Evolutionary conservation across 306 rosid species (phyloP), one percentile per base, ranked within the genome.

Genomic region (Fagus sylvatica): DNA sequence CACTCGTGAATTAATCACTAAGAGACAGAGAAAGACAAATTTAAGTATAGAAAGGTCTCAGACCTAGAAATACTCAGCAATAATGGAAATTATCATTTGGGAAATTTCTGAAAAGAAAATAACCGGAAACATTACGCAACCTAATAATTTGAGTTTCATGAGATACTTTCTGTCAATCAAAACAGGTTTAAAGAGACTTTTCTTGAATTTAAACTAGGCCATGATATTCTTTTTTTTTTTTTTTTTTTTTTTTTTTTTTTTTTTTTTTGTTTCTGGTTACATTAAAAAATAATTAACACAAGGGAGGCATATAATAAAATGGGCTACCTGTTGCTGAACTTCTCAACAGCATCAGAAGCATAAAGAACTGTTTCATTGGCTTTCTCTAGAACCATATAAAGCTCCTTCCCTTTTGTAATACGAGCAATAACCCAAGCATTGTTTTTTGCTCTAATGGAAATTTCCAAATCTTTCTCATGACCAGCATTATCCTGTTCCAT

Each of bases 301-400:
- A 55, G 39, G 61, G 57, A 82, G 77, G 57, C 37, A 71, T 61
- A 70, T n/a, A 41, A 54, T 16, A 71, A 75, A 69, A 73, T 12
- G 22, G 41, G 77, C 46, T 83, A 90, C 97, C 93, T 89, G 93
- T 89, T 83, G 83, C 99, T 95, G 88, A 95, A 95, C 89, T 88
- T 95, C 87, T 95, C 99, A 73, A 93, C 91, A 76, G 94, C 96
- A 78, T 95, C 96, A 4, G 97, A 89, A 62, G 99, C 99, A 86
- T 89, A 95, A 30, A 95, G 91, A 59, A 93, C 85, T 16, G 98
- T 95, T 86, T 95, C 99, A 40, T 78, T 84, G 79, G 98, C 99
- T 83, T 93, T 95, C 87, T 95, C 99, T 53, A 96, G 86, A 84
- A 89, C 97, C 93, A 90, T 90, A 81, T 90, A 96, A 74, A 96